Base-by-base conservation (phyloP, 192 early-diverging fungal genomes). In the Mortierella antarctica region DNA sequence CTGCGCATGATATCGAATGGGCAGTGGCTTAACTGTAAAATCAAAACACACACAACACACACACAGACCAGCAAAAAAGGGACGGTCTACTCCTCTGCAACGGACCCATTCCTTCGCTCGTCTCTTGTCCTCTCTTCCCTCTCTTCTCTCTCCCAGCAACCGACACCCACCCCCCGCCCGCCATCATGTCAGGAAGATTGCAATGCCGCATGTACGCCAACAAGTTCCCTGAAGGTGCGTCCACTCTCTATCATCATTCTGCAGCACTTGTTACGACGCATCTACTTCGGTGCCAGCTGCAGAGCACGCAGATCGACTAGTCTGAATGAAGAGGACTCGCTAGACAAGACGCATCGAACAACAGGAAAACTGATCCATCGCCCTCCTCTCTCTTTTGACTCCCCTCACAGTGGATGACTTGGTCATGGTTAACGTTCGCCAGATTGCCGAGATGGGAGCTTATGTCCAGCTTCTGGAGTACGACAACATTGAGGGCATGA, bases 401-500 rank as follows among this genome's bases (percentile, higher is more conserved):
- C 47, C 10, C 9, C 7, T n/a, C 12, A 12, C 20, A 76, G 91
- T 94, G 45, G 96, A 98, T 58, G 93, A 96, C 68, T 89, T 97
- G 47, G 97, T 99, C 59, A 98, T 98, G 95, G 98, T 96, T 71
- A 98, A 94, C 82, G 96, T 99, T 69, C 90, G 91, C 42, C 93
- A 96, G 83, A 98, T 99, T 71, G 93, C 93, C 45, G 96, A 97
- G 71, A 93, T 97, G 89, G 97, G 96, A 21, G 95, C 96, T n/a
- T 96, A 97, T 82, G 97, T 97, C 50, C 91, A 94, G 75, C 86
- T 99, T 81, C 80, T 95, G 39, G 98, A 99, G 86, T 99, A 99
- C 86, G 93, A 94, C 86, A 94, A 96, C 86, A 96, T 95, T 75
- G 96, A 98, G 84, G 98, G 97, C 62, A 98, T 99, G 95, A 97